Evolutionary conservation across 257 asterid species (phyloP).

Genomic region (Solanum infundibuliforme): DNA sequence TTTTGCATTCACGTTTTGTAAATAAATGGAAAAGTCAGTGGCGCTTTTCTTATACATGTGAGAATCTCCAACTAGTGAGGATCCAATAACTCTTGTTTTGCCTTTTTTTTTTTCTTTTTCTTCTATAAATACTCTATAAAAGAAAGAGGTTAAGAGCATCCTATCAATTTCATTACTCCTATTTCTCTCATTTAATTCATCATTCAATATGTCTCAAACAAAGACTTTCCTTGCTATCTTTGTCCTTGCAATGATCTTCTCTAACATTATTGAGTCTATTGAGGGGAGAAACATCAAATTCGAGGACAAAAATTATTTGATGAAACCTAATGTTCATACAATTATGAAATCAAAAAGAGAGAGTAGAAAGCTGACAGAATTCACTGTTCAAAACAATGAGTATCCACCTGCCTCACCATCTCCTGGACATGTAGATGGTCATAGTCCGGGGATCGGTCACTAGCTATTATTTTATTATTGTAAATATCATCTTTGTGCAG

Average conservation of each 20-base stretch:
- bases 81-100: neutral
- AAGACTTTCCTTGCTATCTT: constrained; percentile 11
- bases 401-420: neutral
- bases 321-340: neutral
- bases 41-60: neutral
- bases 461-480: neutral
- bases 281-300: constrained; percentile 29
- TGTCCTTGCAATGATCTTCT: constrained; percentile 21
- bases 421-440: constrained; percentile 8
- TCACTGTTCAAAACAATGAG: neutral
- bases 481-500: neutral
- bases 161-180: neutral
- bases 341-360: neutral
- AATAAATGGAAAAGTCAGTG: neutral
- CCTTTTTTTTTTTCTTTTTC: neutral
- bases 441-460: constrained; percentile 33
- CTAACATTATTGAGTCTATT: constrained; percentile 15
- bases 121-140: constrained; percentile 33
- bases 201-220: constrained; percentile 23
- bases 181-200: neutral
- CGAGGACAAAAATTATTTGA: constrained; percentile 1
- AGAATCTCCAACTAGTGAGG: constrained; percentile 34
- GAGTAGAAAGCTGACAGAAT: neutral
- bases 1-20: neutral
- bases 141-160: constrained; percentile 10